phyloP scores from a whole-genome alignment of 768 basidiomycete genomes.

The Auriscalpium microsporum region DNA sequence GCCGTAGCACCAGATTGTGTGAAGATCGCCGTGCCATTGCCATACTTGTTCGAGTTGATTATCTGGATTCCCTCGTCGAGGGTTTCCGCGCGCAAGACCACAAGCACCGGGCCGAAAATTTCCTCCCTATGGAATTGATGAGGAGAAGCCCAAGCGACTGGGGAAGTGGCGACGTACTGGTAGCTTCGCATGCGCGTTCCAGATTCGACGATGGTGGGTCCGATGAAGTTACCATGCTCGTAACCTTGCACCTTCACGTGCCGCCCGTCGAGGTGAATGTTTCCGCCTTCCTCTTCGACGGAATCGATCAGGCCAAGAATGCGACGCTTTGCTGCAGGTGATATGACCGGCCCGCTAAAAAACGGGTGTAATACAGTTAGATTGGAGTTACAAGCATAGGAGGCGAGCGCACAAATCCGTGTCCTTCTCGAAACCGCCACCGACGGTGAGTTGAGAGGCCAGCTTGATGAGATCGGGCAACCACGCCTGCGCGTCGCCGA shows the following conservation, averaged over 20 bases:
- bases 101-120: slow-evolving; percentile 89
- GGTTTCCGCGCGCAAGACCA: slow-evolving; percentile 68
- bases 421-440: slow-evolving; percentile 82
- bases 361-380: not conserved
- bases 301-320: slow-evolving; percentile 70
- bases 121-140: slow-evolving; percentile 56
- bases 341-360: slow-evolving; percentile 67
- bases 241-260: slow-evolving; percentile 59
- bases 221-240: slow-evolving; percentile 88
- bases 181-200: slow-evolving; percentile 82
- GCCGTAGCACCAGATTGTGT: slow-evolving; percentile 95
- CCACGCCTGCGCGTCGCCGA: slow-evolving; percentile 76
- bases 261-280: slow-evolving; percentile 82
- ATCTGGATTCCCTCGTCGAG: slow-evolving; percentile 86
- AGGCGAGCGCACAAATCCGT: slow-evolving; percentile 62
- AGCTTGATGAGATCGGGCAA: slow-evolving; percentile 80
- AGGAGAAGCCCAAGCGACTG: not conserved
- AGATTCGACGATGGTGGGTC: slow-evolving; percentile 84
- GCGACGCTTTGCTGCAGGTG: slow-evolving; percentile 72
- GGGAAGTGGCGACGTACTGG: slow-evolving; percentile 40
- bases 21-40: slow-evolving; percentile 93
- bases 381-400: not conserved
- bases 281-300: slow-evolving; percentile 72
- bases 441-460: slow-evolving; percentile 70
- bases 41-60: slow-evolving; percentile 85